Base-by-base conservation (phyloP, 2,329 filamentous ascomycete species). In the Cladophialophora bantiana region DNA sequence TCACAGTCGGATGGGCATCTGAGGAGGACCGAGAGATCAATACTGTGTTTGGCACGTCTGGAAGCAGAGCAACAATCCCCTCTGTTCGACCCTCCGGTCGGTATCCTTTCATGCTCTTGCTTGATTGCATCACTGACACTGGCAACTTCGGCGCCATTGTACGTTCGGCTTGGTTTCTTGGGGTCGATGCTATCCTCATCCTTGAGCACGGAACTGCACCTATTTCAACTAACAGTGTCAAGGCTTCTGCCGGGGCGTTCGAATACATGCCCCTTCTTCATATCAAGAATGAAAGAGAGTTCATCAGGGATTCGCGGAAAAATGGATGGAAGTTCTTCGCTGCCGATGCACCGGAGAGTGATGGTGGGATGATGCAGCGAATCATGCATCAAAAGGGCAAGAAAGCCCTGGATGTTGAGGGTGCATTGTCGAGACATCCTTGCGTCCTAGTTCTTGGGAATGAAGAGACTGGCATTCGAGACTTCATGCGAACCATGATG, bases 91-190 rank as follows among this genome's bases (percentile, higher is more conserved):
- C 66, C 15, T 7, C 45, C 18, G 52, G 71, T 32, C 73, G 73
- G 6, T 82, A 76, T 64, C 81, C 81, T 0, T 76, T 83, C 32
- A 74, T 78, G 38, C 70, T 83, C 18, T 76, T 84, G 50, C 77
- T 82, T 9, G 79, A 82, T 61, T 78, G 78, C n/a, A 74, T 84
- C 64, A 80, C 93, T 9, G 94, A 99, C 74, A 91, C 93, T 0
- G 93, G 92, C 32, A 99, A 99, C 75, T 82, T 98, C 0, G 95
- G 95, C 50, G 93, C 89, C 26, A 94, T 98, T 67, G 84, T 98
- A 52, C 90, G 95, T 40, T 92, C 92, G 5, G 93, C 93, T 2
- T 90, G 92, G 74, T 98, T 95, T 77, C 86, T 98, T n/a, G 94
- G 94, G 26, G 90, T 92, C 5, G 91, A 94, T 63, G 94, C 92